A percentile compares a stretch with the other conserved stretches of the same genome.
Conservation (phyloP, 1,139 yeast species). For the Pneumocystis oryctolagi region DNA sequence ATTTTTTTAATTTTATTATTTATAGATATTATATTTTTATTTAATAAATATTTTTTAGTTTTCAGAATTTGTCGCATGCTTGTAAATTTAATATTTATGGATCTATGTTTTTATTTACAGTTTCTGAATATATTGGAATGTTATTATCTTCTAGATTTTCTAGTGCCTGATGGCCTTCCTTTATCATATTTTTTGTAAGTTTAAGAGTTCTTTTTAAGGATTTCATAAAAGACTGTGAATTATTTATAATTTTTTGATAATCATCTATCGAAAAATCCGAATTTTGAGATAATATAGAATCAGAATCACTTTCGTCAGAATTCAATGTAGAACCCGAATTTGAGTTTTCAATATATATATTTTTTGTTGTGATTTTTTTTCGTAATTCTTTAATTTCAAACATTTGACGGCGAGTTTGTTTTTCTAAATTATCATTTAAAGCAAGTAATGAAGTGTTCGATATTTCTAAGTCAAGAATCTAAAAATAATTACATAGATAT, state of each 20-base stretch:
- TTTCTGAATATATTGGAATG: neutral
- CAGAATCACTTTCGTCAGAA: neutral
- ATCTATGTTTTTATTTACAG: neutral
- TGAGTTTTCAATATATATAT: neutral
- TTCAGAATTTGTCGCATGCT: neutral
- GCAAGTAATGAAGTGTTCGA: conserved; percentile 16
- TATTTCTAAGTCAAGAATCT: conserved; percentile 16
- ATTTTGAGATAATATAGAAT: neutral
- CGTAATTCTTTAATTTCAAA: conserved; percentile 14
- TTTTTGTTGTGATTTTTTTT: neutral
- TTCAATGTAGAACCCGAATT: neutral
- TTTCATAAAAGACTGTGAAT: neutral
- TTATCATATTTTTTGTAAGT: neutral
- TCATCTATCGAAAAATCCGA: neutral
- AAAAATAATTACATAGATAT: neutral
- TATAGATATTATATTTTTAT: neutral
- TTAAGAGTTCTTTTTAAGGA: neutral
- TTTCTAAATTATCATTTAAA: conserved; percentile 15
- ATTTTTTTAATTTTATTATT: neutral
- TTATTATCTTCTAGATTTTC: neutral
- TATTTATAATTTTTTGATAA: neutral
- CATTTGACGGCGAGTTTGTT: conserved; percentile 13
- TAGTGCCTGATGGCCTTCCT: neutral
- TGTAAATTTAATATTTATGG: neutral
- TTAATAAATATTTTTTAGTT: neutral